Conservation (phyloP, 1,284 basidiomycete genomes). For the Ustilago hordei region DNA sequence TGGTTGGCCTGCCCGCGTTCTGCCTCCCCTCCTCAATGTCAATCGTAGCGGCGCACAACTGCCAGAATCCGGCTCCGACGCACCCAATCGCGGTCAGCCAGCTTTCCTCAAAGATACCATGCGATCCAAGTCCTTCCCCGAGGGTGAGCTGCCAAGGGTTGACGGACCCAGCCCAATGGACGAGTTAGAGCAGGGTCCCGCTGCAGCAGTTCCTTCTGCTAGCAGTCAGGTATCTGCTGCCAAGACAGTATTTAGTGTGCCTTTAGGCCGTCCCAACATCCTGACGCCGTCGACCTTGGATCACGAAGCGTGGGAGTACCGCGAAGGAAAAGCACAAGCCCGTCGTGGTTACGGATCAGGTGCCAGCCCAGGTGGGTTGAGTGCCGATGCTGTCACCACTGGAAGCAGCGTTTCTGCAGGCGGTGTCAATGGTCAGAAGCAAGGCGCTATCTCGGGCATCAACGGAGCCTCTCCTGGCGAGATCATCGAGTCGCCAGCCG, state of each 20-base stretch:
- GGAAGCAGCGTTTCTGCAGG: constrained; percentile 44
- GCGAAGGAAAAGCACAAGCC: constrained; percentile 55
- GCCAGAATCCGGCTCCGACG: constrained; percentile 10
- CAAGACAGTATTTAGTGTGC: constrained; percentile 17
- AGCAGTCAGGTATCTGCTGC: constrained; percentile 18
- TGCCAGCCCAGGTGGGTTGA: constrained; percentile 40
- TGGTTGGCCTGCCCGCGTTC: constrained; percentile 42
- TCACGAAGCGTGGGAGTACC: constrained; percentile 58
- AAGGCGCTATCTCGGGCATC: constrained; percentile 18
- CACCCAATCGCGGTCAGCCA: constrained; percentile 18
- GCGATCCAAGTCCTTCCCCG: constrained; percentile 49
- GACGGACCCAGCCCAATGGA: constrained; percentile 21
- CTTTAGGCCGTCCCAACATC: constrained; percentile 32
- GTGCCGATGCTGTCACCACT: constrained; percentile 38
- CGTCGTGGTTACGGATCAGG: constrained; percentile 45
- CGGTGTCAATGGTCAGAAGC: constrained; percentile 30
- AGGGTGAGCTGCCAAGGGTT: constrained; percentile 38
- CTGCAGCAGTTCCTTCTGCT: constrained; percentile 14
- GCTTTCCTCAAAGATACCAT: constrained; percentile 37
- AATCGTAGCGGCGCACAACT: constrained; percentile 3
- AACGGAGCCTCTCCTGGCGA: constrained; percentile 41
- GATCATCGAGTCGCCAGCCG: constrained; percentile 47
- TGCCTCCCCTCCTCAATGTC: constrained; percentile 41
- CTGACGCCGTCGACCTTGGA: constrained; percentile 52
- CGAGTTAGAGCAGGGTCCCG: constrained; percentile 19